These are phyloP conservation scores for Lactarius hengduanensis DNA, from an alignment of 768 basidiomycete genomes.

Conservation along the genomic window DNA sequence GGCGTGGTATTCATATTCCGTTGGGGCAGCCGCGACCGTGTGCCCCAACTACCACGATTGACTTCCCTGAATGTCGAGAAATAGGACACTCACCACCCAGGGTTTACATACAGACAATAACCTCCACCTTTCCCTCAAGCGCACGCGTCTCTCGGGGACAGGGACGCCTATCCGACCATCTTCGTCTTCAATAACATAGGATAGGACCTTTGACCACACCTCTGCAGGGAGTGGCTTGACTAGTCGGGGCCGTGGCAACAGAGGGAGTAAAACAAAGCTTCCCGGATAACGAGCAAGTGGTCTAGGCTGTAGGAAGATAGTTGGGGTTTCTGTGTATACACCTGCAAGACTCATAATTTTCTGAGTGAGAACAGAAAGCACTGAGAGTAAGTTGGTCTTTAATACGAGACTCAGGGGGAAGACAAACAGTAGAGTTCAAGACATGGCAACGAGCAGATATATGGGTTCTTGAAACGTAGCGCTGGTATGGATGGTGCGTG, in stretches of 20 bases:
- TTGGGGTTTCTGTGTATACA: constrained; percentile 14
- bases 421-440: neutral
- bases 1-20: constrained; percentile 2
- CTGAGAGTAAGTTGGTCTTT: neutral
- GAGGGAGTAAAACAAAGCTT: constrained; percentile 61
- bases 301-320: constrained; percentile 60
- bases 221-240: constrained; percentile 62
- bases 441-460: neutral
- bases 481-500: neutral
- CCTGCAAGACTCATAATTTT: constrained; percentile 17
- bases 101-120: constrained; percentile 27
- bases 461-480: neutral
- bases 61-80: neutral
- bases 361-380: neutral
- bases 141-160: constrained; percentile 15
- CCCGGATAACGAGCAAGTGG: constrained; percentile 62
- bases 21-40: neutral
- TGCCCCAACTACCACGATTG: neutral
- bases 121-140: constrained; percentile 30
- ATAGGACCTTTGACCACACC: constrained; percentile 66
- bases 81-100: constrained; percentile 25
- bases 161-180: constrained; percentile 13
- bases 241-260: constrained; percentile 56
- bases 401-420: neutral
- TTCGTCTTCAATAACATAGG: constrained; percentile 34